These are phyloP conservation scores for Phytophthora megakarya DNA, from an alignment of 352 stramenopile species.

Conservation along the genomic window DNA sequence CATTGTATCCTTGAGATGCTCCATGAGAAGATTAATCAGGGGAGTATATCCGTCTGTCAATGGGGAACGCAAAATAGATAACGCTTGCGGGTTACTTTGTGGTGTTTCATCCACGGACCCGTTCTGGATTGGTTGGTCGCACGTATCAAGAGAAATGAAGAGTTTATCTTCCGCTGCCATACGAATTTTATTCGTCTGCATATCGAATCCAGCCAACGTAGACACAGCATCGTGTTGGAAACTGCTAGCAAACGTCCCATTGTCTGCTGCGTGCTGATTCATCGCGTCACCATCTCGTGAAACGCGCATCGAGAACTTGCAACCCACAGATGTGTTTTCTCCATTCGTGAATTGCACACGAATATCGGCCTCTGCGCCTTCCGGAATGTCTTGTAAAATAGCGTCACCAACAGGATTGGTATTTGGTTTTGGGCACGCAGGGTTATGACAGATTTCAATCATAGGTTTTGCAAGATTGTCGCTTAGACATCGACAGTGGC, in stretches of 20 bases:
- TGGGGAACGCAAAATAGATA: background rate
- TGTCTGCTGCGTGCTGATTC: conserved; percentile 28
- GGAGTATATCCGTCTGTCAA: conserved; percentile 71
- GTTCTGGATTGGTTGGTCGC: conserved; percentile 23
- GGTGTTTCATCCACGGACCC: background rate
- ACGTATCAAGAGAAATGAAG: conserved; percentile 60
- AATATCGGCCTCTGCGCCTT: conserved; percentile 35
- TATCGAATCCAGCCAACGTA: conserved; percentile 46
- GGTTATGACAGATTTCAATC: conserved; percentile 48
- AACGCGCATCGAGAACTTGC: conserved; percentile 49
- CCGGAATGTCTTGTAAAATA: background rate
- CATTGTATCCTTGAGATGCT: conserved; percentile 77
- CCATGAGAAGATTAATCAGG: conserved; percentile 75
- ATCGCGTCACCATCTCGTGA: conserved; percentile 18
- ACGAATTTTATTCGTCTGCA: conserved; percentile 53
- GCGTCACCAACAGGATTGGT: background rate
- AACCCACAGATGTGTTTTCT: conserved; percentile 36
- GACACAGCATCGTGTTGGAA: conserved; percentile 69
- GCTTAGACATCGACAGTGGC: conserved; percentile 62
- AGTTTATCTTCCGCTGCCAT: conserved; percentile 43
- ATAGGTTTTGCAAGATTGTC: conserved; percentile 54
- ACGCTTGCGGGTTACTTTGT: conserved; percentile 4
- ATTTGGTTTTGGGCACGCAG: conserved; percentile 6
- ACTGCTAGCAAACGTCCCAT: conserved; percentile 47
- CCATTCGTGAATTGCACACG: conserved; percentile 48